Base-by-base conservation (phyloP, 2,329 filamentous ascomycete species). In the Orbilia javanica region DNA sequence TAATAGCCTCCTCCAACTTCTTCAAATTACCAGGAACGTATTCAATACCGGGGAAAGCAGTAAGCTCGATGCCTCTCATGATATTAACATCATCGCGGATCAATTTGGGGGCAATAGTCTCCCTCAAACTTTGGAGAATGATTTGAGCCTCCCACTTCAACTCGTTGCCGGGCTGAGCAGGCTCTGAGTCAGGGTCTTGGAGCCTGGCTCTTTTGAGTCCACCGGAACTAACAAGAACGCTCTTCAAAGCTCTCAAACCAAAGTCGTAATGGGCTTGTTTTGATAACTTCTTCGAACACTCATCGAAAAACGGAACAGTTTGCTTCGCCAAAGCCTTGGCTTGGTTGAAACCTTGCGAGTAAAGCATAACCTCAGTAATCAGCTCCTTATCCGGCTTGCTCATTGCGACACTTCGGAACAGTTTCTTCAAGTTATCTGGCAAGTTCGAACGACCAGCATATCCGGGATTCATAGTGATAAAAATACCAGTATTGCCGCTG, bases 211-310 rank as follows among this genome's bases (percentile, higher is more conserved):
- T 92, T 86, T 99, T 99, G 73, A 99, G 87, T 8, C 94, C 94
- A 84, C 96, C 96, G 46, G 96, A 99, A 85, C 96, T 99, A 79
- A 99, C 94, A 44, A 99, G 89, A 2, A 99, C 96, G 86, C 96
- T 99, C 87, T 99, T 99, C 82, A 99, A 85, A 11, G 96, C 96
- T 89, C 96, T 94, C 57, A 99, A 89, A 82, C 96, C 96, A 83
- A 99, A 99, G 84, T 99, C 96, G 85, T 99, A 99, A 84, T 99
- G 96, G 0, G 96, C 94, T 85, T 99, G 96, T 83, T 97, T 97
- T 0, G 95, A 97, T 29, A 99, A 86, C 77, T 88, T 89, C 25
- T 86, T 88, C 6, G 93, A 87, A 84, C 96, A 99, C 82, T 92
- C 90, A 83, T 99, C 96, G 85, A 99, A 99, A 88, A 99, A 99